A percentile compares a stretch with the other conserved stretches of the same genome.
Conservation (phyloP, 2,329 filamentous ascomycete species). For the Celoporthe dispersa region DNA sequence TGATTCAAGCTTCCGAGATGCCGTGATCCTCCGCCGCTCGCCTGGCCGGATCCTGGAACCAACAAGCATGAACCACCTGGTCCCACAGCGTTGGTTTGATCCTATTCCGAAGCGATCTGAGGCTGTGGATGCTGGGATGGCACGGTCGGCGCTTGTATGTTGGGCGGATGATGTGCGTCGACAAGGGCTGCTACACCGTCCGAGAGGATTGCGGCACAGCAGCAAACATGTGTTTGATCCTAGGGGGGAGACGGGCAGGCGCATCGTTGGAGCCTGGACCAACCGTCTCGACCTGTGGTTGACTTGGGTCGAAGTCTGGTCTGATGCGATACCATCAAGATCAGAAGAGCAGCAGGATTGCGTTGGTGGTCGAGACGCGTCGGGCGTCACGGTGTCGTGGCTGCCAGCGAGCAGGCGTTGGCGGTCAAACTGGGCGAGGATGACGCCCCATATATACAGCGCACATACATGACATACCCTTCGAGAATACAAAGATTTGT, state of each 20-base stretch:
- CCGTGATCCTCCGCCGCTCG: neutral
- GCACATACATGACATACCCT: conserved; percentile 5
- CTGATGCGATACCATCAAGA: neutral
- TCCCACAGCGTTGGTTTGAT: neutral
- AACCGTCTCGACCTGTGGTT: neutral
- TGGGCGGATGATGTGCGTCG: neutral
- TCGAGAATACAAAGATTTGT: neutral
- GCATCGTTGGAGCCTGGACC: neutral
- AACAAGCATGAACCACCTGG: neutral
- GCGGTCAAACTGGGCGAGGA: neutral
- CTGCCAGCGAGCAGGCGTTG: neutral
- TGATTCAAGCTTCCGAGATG: conserved; percentile 14
- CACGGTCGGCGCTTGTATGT: neutral
- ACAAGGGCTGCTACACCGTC: neutral
- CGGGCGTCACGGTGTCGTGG: neutral
- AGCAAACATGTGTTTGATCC: neutral
- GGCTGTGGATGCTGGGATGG: neutral
- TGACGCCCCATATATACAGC: neutral
- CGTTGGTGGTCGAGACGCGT: neutral
- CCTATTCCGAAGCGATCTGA: neutral
- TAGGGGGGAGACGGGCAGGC: neutral
- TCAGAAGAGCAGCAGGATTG: neutral
- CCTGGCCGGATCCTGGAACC: neutral
- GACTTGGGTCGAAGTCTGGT: neutral
- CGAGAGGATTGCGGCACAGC: conserved; percentile 2